Base-by-base conservation (phyloP, 2,329 filamentous ascomycete species). In the Hypoxylon sp. region DNA sequence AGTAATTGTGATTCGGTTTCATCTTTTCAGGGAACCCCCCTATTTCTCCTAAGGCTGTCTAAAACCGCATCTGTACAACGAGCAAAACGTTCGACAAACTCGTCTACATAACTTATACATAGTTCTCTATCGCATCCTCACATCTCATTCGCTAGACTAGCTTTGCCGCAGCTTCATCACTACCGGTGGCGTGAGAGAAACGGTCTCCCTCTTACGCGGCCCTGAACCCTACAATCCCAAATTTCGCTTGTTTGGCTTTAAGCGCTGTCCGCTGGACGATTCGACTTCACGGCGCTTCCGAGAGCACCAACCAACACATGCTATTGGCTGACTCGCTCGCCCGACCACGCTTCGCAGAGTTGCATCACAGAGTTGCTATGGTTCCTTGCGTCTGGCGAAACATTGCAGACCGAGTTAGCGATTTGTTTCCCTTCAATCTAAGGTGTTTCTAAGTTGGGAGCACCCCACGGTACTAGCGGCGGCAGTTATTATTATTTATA, bases 301-400 rank as follows among this genome's bases (percentile, higher is more conserved):
- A 38, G 47, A 56, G 25, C 36, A 26, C 26, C 31, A 32, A 36
- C 20, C 42, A 13, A 20, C 25, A 29, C 19, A 48, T 54, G 12
- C 47, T 31, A 66, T 65, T 66, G 63, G 62, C 34, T 53, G 54
- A 52, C 49, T 51, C 37, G 31, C 15, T 20, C 8, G 30, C 31
- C 40, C 38, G 16, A 29, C 45, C 44, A 38, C 40, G 35, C 12
- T 12, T 45, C 25, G 15, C 41, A 47, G 42, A 47, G 43, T 55
- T 42, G 54, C 45, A 54, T 46, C 41, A 53, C 48, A 44, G 44
- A 38, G 30, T 43, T 44, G 30, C 50, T 57, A 44, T 38, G 52
- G n/a, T n/a, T 59, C 59, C 53, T 55, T 61, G 67, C 64, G 63
- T 66, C 62, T 68, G 51, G 63, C 55, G 63, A 55, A 64, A 66